Conservation (phyloP, 176 grass and related monocot genomes). For the Eleusine indica region DNA sequence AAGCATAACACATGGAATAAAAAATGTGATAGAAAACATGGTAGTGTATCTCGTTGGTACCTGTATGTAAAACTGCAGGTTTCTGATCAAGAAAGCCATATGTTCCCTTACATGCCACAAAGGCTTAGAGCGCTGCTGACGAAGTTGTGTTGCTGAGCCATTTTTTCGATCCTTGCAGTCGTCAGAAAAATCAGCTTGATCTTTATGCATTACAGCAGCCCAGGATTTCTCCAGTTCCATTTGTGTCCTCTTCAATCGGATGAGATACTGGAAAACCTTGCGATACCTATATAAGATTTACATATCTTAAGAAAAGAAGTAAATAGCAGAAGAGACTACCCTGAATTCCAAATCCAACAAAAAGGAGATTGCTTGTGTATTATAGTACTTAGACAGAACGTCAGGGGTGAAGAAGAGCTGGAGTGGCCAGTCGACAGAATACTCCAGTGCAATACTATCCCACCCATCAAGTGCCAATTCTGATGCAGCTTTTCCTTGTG, state of each 20-base stretch:
- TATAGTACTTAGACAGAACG: slow-evolving; percentile 79
- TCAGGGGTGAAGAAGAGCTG: slow-evolving; percentile 98
- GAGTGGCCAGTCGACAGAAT: slow-evolving; percentile 90
- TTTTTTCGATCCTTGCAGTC: slow-evolving; percentile 76
- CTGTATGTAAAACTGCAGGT: slow-evolving; percentile 98
- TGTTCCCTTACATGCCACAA: slow-evolving; percentile 98
- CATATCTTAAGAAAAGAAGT: slow-evolving; percentile 23
- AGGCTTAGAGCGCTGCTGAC: slow-evolving; percentile 64
- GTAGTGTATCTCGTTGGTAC: slow-evolving; percentile 42
- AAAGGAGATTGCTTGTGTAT: slow-evolving; percentile 10
- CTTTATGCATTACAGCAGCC: slow-evolving; percentile 96
- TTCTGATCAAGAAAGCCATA: slow-evolving; percentile 99
- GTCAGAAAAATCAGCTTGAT: slow-evolving; percentile 96
- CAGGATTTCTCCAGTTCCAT: slow-evolving; percentile 99
- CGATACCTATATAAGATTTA: slow-evolving; percentile 66
- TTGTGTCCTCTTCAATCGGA: slow-evolving; percentile 96
- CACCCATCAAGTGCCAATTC: slow-evolving; percentile 89
- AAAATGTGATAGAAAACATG: background rate
- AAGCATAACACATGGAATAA: background rate
- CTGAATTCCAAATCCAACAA: slow-evolving; percentile 6
- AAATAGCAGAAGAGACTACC: slow-evolving; percentile 11
- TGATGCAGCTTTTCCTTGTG: slow-evolving; percentile 62
- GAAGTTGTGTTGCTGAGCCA: slow-evolving; percentile 55
- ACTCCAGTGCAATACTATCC: slow-evolving; percentile 91
- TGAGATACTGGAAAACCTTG: slow-evolving; percentile 97